Percentiles rank a stretch among this genome's conserved stretches.
phyloP scores from a whole-genome alignment of 2,329 filamentous ascomycete species.

The Paramyrothecium roridum region DNA sequence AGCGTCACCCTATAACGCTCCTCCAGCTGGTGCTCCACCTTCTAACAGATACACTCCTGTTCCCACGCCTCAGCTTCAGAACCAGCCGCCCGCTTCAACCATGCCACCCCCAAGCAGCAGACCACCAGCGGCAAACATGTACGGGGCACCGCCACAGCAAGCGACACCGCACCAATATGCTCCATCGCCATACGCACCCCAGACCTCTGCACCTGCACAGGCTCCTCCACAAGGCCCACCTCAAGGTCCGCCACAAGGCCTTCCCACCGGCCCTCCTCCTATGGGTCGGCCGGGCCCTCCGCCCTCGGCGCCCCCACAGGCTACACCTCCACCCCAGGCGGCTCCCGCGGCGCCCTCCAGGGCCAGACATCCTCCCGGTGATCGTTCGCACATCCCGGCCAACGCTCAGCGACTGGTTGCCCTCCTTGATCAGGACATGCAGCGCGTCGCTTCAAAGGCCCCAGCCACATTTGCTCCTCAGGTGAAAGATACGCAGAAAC shows the following conservation, averaged over 20 bases:
- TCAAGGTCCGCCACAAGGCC: conserved; percentile 12
- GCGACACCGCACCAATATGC: conserved; percentile 55
- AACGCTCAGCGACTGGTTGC: conserved; percentile 77
- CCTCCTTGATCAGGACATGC: conserved; percentile 78
- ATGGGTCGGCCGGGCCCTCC: conserved; percentile 28
- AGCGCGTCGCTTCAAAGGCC: conserved; percentile 80
- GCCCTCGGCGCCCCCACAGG: conserved; percentile 16
- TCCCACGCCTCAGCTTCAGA: conserved; percentile 52
- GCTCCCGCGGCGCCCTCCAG: conserved; percentile 49
- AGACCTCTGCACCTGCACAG: conserved; percentile 34
- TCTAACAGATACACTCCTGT: conserved; percentile 73
- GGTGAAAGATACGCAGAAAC: conserved; percentile 91
- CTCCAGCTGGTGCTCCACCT: conserved; percentile 66
- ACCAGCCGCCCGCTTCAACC: conserved; percentile 36
- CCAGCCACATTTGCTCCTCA: conserved; percentile 84
- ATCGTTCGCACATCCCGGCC: conserved; percentile 83
- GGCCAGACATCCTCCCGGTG: conserved; percentile 73
- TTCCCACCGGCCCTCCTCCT: conserved; percentile 29
- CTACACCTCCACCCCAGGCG: conserved; percentile 44
- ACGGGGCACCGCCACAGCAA: conserved; percentile 44
- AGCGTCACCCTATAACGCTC: conserved; percentile 81
- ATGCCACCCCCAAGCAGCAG: conserved; percentile 40
- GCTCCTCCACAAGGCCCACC: conserved; percentile 36
- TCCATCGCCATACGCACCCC: conserved; percentile 46
- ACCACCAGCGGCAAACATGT: conserved; percentile 42